These are phyloP conservation scores for Helicostylum pulchrum DNA, from an alignment of 192 early-diverging fungal species.

Conservation along the genomic window DNA sequence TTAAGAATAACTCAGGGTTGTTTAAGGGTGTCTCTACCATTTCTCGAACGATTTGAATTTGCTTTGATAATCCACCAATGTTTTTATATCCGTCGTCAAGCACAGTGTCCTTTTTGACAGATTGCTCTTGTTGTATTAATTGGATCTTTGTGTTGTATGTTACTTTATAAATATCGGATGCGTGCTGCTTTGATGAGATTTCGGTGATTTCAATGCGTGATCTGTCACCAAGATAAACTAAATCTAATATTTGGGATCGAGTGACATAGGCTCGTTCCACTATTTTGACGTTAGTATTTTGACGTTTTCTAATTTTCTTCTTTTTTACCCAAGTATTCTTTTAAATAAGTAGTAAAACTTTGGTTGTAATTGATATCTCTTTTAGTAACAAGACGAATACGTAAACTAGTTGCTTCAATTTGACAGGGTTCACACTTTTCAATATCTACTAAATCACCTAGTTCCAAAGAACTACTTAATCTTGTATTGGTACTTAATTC, in stretches of 20 bases:
- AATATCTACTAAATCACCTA: slow-evolving; percentile 40
- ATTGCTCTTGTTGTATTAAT: slow-evolving; percentile 20
- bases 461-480: slow-evolving; percentile 44
- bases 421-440: slow-evolving; percentile 2
- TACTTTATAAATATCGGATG: slow-evolving; percentile 1
- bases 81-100: slow-evolving; percentile 45
- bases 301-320: not conserved
- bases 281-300: slow-evolving; percentile 18
- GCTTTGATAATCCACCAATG: slow-evolving; percentile 79
- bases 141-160: slow-evolving; percentile 18
- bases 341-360: slow-evolving; percentile 49
- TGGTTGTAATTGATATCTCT: slow-evolving; percentile 43
- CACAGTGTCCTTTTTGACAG: slow-evolving; percentile 20
- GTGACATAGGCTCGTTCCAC: slow-evolving; percentile 59
- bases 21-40: slow-evolving; percentile 79
- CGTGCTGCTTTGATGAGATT: not conserved
- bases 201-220: slow-evolving; percentile 40
- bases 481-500: slow-evolving; percentile 44
- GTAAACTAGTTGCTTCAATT: slow-evolving; percentile 30
- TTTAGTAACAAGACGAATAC: slow-evolving; percentile 39
- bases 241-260: slow-evolving; percentile 47
- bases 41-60: slow-evolving; percentile 73
- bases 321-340: slow-evolving; percentile 52
- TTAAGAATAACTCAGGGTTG: slow-evolving; percentile 67
- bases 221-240: slow-evolving; percentile 51